Conservation (phyloP, 768 basidiomycete species). For the Cystofilobasidium capitatum region DNA sequence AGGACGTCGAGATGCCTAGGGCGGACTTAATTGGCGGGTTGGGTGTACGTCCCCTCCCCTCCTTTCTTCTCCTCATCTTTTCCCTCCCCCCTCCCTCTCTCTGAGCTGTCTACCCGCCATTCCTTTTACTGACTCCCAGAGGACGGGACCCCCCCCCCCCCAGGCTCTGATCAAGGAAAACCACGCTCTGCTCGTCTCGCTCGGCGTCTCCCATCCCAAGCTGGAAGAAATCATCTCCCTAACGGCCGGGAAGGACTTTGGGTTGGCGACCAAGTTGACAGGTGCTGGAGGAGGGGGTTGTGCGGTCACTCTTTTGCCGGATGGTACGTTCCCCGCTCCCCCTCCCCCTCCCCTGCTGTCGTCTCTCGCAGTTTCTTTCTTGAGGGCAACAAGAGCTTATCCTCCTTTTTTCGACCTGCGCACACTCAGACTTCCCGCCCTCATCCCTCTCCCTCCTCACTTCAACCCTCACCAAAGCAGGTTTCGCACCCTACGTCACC, state of each 20-base stretch:
- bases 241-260: slow-evolving; percentile 55
- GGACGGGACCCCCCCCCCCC: neutral
- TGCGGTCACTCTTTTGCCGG: slow-evolving; percentile 86
- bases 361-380: neutral
- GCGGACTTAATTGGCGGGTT: slow-evolving; percentile 55
- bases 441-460: slow-evolving; percentile 53
- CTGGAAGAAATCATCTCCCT: slow-evolving; percentile 71
- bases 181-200: slow-evolving; percentile 67
- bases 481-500: slow-evolving; percentile 77
- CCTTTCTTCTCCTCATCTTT: neutral
- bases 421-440: slow-evolving; percentile 58
- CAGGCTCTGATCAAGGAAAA: slow-evolving; percentile 81
- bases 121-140: too few relatives aligned
- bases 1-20: slow-evolving; percentile 63
- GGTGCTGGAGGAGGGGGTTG: slow-evolving; percentile 99
- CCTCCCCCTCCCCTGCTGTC: neutral
- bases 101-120: neutral
- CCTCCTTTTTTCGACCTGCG: neutral
- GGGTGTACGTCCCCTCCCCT: slow-evolving; percentile 48
- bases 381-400: neutral
- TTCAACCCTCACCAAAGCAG: slow-evolving; percentile 50
- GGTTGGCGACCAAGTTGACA: slow-evolving; percentile 76
- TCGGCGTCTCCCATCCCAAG: slow-evolving; percentile 84
- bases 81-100: neutral
- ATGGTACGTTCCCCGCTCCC: slow-evolving; percentile 51